A percentile compares a stretch with the other conserved stretches of the same genome.
Evolutionary conservation across 495 filamentous ascomycete genomes (phyloP).

Genomic region (Penicillium canariense): DNA sequence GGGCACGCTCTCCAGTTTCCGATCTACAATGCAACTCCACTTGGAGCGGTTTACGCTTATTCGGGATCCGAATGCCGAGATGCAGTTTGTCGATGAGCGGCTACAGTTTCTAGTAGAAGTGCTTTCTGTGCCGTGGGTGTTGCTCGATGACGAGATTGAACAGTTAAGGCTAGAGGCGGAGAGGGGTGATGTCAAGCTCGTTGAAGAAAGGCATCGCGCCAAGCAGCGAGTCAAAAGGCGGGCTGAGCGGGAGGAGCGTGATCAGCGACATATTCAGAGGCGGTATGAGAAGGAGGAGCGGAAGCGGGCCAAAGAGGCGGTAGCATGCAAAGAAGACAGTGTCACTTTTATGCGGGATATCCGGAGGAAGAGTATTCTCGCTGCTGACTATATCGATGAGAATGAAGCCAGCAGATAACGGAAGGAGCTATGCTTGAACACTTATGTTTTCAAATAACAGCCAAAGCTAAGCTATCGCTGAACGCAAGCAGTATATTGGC

Average conservation of each 20-base stretch:
- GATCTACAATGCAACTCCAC: constrained; percentile 62
- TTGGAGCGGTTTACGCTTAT: constrained; percentile 63
- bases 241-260: constrained; percentile 36
- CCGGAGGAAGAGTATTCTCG: constrained; percentile 14
- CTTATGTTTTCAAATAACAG: neutral
- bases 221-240: constrained; percentile 36
- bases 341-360: constrained; percentile 32
- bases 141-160: constrained; percentile 54
- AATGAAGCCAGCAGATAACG: neutral
- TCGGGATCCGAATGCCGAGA: constrained; percentile 69
- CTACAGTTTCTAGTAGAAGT: constrained; percentile 60
- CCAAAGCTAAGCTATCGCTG: neutral
- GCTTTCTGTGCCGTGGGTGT: constrained; percentile 65
- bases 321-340: constrained; percentile 33
- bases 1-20: constrained; percentile 64
- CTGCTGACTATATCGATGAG: neutral
- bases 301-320: constrained; percentile 35
- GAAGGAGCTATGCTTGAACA: neutral
- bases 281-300: constrained; percentile 43
- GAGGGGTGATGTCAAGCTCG: constrained; percentile 36
- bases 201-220: constrained; percentile 39
- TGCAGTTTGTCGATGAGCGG: constrained; percentile 69
- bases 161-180: constrained; percentile 51
- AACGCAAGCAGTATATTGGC: neutral
- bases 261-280: constrained; percentile 33